Evolutionary conservation across 139 green algal species (phyloP).

Genomic region (Picochlorum sp.): DNA sequence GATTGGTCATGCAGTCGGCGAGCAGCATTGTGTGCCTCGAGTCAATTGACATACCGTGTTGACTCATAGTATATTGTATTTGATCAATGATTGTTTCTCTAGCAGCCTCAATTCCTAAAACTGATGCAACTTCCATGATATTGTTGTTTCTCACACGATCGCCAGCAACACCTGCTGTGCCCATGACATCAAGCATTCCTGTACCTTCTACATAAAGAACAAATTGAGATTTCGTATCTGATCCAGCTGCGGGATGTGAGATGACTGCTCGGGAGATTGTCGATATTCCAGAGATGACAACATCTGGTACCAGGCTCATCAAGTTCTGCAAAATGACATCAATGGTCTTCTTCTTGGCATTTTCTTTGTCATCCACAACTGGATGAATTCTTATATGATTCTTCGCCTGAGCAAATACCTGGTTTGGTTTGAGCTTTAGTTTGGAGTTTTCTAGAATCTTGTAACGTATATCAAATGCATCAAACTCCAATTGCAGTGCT

Average conservation of each 20-base stretch:
- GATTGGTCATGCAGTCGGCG: constrained; percentile 98
- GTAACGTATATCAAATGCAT: constrained; percentile 38
- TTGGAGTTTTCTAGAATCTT: constrained; percentile 26
- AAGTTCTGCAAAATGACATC: constrained; percentile 38
- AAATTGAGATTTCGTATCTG: neutral
- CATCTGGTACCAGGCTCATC: constrained; percentile 36
- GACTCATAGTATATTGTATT: constrained; percentile 86
- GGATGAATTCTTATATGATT: neutral
- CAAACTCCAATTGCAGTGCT: constrained; percentile 69
- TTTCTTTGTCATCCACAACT: constrained; percentile 4
- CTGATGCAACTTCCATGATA: constrained; percentile 75
- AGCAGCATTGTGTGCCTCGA: constrained; percentile 92
- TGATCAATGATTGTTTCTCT: constrained; percentile 61
- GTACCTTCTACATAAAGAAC: constrained; percentile 42
- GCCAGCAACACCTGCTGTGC: constrained; percentile 67
- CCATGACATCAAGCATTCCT: constrained; percentile 72
- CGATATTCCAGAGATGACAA: constrained; percentile 83
- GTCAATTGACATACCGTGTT: constrained; percentile 95
- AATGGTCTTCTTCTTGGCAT: neutral
- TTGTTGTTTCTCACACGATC: constrained; percentile 81
- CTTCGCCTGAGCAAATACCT: neutral
- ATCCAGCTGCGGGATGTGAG: constrained; percentile 32
- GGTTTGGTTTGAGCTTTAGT: constrained; percentile 67
- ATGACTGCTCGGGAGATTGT: constrained; percentile 87
- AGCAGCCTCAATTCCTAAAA: constrained; percentile 92